Evolutionary conservation across 2,329 filamentous ascomycete species (phyloP), one percentile per base, ranked within the genome.

Genomic region (Aaosphaeria arxii): DNA sequence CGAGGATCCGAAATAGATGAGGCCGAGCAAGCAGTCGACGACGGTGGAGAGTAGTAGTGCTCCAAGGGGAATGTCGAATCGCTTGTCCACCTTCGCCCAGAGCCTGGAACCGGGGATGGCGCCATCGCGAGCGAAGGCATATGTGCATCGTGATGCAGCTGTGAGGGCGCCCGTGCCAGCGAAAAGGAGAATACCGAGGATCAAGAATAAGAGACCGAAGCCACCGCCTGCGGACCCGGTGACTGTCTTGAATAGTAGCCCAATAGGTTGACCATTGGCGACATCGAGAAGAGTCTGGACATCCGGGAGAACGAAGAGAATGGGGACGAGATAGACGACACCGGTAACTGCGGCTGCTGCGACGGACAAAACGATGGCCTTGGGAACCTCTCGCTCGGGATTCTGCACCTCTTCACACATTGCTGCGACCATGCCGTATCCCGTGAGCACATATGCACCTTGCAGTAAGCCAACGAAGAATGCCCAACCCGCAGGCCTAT

Each of bases 1-100:
- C 0, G 82, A 80, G 1, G 84, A 88, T 7, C 88, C 88, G 54
- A 91, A 89, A 72, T 89, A 91, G 67, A 91, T 90, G 55, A 88
- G 77, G 0, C 87, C 88, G 0, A 91, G 77, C 7, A 91, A 71
- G 56, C 83, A 87, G 66, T 88, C 84, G 40, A 91, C 81, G 0
- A 77, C 62, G 0, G 86, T 85, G 0, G 86, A 89, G 2, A 91
- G 75, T 3, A 84, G 72, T 5, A 91, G 76, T 1, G 84, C 86
- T 75, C 78, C 83, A 1, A 92, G 73, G 0, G 89, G 88, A 46
- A 91, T 83, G 48, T 86, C 83, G 44, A 89, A 78, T 3, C 73
- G 75, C 51, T 76, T 76, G 69, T 88, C 82, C 40, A 91, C 86
- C 41, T 75, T 75, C 44, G 78, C 78, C 85, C 85, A 90, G 7